Conservation (phyloP, 2,329 filamentous ascomycete species). For the Colletotrichum viniferum region DNA sequence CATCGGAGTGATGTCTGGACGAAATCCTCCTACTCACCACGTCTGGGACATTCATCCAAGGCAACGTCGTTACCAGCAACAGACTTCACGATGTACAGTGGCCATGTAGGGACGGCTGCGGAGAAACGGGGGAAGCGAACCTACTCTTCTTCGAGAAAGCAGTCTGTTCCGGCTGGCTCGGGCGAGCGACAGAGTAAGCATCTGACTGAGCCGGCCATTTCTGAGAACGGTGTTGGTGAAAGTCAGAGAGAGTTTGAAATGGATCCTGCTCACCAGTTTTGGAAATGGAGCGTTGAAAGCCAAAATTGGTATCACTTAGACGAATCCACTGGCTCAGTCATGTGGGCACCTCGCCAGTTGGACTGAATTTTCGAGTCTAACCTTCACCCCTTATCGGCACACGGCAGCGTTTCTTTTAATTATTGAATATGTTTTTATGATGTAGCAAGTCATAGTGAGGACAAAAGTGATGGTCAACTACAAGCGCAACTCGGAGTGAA, state of each 20-base stretch:
- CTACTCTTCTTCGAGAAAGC: background rate
- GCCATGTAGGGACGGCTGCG: background rate
- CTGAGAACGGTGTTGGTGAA: background rate
- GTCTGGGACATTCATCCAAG: background rate
- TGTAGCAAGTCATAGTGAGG: too few relatives aligned
- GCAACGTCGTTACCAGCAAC: background rate
- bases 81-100: background rate
- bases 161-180: background rate
- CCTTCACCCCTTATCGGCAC: too few relatives aligned
- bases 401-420: too few relatives aligned
- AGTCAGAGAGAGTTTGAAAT: background rate
- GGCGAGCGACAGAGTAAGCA: background rate
- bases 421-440: too few relatives aligned
- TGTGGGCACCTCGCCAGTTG: background rate
- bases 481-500: too few relatives aligned
- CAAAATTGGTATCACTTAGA: conserved; percentile 6
- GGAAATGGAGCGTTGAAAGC: background rate
- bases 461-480: too few relatives aligned
- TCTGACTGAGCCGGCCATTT: background rate
- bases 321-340: background rate
- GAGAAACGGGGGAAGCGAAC: background rate
- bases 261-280: background rate
- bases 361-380: background rate
- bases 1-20: background rate
- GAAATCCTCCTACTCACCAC: background rate